A percentile compares a stretch with the other conserved stretches of the same genome.
Conservation (phyloP, 208 protist species). For the Wallacemonas sp. region DNA sequence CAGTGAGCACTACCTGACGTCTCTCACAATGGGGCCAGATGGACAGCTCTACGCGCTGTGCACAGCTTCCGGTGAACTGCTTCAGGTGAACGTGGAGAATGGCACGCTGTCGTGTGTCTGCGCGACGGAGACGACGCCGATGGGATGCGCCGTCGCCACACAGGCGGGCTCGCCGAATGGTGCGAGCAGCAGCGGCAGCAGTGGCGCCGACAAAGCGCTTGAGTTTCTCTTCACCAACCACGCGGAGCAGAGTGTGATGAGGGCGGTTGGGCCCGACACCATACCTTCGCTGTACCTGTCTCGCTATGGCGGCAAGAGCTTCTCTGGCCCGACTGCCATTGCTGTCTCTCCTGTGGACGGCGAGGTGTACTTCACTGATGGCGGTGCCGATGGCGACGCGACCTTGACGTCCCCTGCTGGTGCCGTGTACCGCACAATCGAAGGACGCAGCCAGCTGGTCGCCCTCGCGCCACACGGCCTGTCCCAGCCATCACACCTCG, state of each 20-base stretch:
- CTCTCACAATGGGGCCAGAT: constrained; percentile 20
- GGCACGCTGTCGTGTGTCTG: constrained; percentile 24
- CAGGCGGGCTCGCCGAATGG: constrained; percentile 10
- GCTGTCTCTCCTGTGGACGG: constrained; percentile 35
- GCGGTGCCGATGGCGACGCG: constrained; percentile 58
- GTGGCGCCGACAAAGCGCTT: constrained; percentile 27
- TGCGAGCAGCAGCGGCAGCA: constrained; percentile 16
- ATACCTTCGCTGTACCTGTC: constrained; percentile 19
- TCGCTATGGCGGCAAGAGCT: constrained; percentile 38
- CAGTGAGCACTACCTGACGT: constrained; percentile 34
- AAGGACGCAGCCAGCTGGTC: constrained; percentile 45
- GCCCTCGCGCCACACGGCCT: constrained; percentile 56
- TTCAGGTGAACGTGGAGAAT: constrained; percentile 24
- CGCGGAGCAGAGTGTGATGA: constrained; percentile 32
- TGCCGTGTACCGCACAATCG: constrained; percentile 64
- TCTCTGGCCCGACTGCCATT: constrained; percentile 50
- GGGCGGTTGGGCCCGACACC: neutral
- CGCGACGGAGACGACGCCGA: constrained; percentile 31
- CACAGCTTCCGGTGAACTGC: constrained; percentile 46
- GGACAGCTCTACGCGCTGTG: constrained; percentile 48
- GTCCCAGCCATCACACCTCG: constrained; percentile 47
- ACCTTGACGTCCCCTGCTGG: constrained; percentile 49
- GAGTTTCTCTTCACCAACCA: constrained; percentile 39
- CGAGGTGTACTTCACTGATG: constrained; percentile 78
- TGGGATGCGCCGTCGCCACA: constrained; percentile 22